Conservation (phyloP, 257 asterid genomes). For the Leptodermis oblonga region DNA sequence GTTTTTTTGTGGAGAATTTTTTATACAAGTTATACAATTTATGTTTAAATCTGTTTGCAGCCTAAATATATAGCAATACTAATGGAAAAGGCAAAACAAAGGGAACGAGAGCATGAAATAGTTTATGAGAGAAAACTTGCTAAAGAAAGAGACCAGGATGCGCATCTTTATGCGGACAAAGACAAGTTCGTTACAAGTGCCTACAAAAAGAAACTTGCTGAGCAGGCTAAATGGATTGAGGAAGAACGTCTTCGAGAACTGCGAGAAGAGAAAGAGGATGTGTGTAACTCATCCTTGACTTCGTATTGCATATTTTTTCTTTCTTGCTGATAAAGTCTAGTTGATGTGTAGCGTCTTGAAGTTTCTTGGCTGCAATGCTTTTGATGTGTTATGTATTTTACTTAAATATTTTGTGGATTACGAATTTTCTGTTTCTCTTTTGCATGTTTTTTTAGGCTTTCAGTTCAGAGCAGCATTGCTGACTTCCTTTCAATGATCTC, state of each 20-base stretch:
- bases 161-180: conserved; percentile 72
- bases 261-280: conserved; percentile 76
- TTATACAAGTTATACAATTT: neutral
- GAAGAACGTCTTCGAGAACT: conserved; percentile 88
- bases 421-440: neutral
- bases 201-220: conserved; percentile 85
- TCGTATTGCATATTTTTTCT: neutral
- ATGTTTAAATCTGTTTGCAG: conserved; percentile 31
- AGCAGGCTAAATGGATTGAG: conserved; percentile 85
- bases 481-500: neutral
- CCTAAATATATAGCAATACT: conserved; percentile 65
- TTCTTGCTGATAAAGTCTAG: neutral
- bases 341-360: neutral
- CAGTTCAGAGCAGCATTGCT: neutral
- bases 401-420: neutral
- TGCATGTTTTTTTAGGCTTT: neutral
- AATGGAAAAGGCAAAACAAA: conserved; percentile 67
- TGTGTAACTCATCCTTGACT: conserved; percentile 27
- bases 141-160: conserved; percentile 85
- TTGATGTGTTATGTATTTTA: neutral
- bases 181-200: conserved; percentile 84
- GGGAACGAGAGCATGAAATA: conserved; percentile 83
- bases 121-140: conserved; percentile 86
- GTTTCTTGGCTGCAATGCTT: neutral
- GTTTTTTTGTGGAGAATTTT: neutral